These are phyloP conservation scores for Ascomycota sp. DNA, from an alignment of 2,329 filamentous ascomycete genomes.

Conservation along the genomic window DNA sequence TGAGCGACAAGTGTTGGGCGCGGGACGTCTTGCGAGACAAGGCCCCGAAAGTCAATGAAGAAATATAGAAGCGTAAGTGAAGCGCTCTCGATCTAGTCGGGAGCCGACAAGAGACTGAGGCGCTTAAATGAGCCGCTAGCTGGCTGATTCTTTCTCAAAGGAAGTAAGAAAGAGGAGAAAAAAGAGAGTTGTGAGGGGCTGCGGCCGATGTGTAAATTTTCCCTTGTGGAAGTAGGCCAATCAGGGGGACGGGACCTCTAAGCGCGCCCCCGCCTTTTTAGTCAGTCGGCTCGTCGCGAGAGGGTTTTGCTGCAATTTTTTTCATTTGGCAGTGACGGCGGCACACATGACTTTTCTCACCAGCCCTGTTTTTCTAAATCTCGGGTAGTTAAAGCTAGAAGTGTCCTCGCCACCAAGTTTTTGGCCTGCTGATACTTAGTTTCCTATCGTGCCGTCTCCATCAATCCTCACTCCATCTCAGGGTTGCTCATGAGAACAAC, in stretches of 20 bases:
- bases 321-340: too few species aligned
- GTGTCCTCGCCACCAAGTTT: too few species aligned
- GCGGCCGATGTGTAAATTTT: conserved; percentile 15
- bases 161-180: conserved; percentile 12
- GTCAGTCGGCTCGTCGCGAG: too few species aligned
- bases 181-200: conserved; percentile 16
- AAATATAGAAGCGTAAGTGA: conserved; percentile 20
- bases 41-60: conserved; percentile 11
- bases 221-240: conserved; percentile 4
- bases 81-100: conserved; percentile 22
- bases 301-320: too few species aligned
- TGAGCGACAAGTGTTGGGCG: not conserved
- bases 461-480: too few species aligned
- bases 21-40: conserved; percentile 8
- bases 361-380: too few species aligned
- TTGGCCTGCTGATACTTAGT: too few species aligned
- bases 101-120: conserved; percentile 18
- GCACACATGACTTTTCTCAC: too few species aligned
- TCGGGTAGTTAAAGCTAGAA: too few species aligned
- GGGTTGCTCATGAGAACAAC: too few species aligned
- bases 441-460: too few species aligned
- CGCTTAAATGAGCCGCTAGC: conserved; percentile 14
- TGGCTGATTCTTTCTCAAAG: conserved; percentile 11
- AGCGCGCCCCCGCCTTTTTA: conserved; percentile 2
- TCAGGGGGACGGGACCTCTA: conserved; percentile 2